A percentile compares a stretch with the other conserved stretches of the same genome.
Evolutionary conservation across 345 rosid species (phyloP).

Genomic region (Euphorbia lathyris): DNA sequence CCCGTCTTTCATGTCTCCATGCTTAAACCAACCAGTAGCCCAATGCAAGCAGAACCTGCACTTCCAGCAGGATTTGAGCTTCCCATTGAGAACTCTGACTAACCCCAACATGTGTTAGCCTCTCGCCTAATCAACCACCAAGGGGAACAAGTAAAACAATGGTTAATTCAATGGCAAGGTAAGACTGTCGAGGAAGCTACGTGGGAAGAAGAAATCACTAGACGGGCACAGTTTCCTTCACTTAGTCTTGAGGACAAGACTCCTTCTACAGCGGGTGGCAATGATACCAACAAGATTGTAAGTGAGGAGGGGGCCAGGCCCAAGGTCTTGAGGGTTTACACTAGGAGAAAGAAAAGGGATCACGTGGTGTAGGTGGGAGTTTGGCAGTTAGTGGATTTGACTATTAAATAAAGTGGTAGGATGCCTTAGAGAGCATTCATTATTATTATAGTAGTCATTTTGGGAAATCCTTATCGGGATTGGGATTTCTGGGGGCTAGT

Average conservation of each 20-base stretch:
- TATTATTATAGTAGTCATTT: too few relatives aligned
- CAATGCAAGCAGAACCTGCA: fast-evolving
- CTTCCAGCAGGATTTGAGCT: not conserved
- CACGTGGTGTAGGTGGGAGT: too few relatives aligned
- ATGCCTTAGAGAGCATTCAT: too few relatives aligned
- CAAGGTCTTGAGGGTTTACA: too few relatives aligned
- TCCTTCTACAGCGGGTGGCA: not conserved
- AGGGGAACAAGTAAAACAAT: not conserved
- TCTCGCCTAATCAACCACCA: too few relatives aligned
- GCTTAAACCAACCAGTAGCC: not conserved
- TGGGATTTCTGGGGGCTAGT: too few relatives aligned
- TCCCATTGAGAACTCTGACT: too few relatives aligned
- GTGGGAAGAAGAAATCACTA: not conserved
- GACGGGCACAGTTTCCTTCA: not conserved
- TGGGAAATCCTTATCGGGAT: too few relatives aligned
- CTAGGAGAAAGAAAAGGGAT: not conserved
- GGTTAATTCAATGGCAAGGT: not conserved
- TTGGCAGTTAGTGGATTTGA: too few relatives aligned
- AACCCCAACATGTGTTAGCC: fast-evolving
- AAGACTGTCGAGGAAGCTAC: not conserved
- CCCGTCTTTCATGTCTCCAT: not conserved
- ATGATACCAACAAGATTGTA: too few relatives aligned
- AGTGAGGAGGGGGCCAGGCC: not conserved
- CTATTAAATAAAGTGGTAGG: too few relatives aligned
- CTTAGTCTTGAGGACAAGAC: not conserved